Evolutionary conservation across 2,329 filamentous ascomycete genomes (phyloP), one percentile per base, ranked within the genome.

Genomic region (Monosporascus sp.): DNA sequence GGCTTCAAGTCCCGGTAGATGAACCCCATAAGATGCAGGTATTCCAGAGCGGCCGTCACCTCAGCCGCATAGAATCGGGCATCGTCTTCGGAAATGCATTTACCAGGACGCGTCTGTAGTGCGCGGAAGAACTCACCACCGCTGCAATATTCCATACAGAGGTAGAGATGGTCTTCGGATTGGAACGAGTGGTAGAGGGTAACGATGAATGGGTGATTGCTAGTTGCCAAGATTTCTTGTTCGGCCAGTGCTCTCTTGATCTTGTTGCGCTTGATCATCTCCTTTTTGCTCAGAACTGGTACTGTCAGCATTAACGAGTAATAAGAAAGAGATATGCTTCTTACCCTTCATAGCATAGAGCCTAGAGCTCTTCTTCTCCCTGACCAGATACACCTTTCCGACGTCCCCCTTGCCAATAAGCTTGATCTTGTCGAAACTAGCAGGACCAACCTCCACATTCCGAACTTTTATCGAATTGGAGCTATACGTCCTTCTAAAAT

Each of bases 211-310:
- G 94, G 94, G 66, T 99, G 94, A 65, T 99, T 99, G 78, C 93
- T 97, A 43, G 94, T 99, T 8, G 94, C 94, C 51, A 99, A 78
- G 60, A 99, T 99, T 72, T 99, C 94, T 70, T 97, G 94, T 74
- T 99, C 94, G 38, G 94, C 94, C 62, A 99, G 79, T 15, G 94
- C 94, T 68, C 94, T 86, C 81, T 99, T 99, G 76, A 99, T 99
- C 81, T 99, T 99, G 79, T 99, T 99, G 54, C 94, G 88, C 78
- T 99, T 99, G 74, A 99, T 99, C 94, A 99, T 99, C 73, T 99
- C 94, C 78, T 97, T 97, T 75, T 99, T 99, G 80, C 92, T 97
- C 72, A 99, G 71, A 6, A 99, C 94, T 97, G 67, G 17, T 50
- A 50, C 44, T 51, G 70, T 80, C 63, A 80, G 73, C 63, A 51